A percentile compares a stretch with the other conserved stretches of the same genome.
Conservation (phyloP, 768 basidiomycete genomes). For the Polyporus arcularius region DNA sequence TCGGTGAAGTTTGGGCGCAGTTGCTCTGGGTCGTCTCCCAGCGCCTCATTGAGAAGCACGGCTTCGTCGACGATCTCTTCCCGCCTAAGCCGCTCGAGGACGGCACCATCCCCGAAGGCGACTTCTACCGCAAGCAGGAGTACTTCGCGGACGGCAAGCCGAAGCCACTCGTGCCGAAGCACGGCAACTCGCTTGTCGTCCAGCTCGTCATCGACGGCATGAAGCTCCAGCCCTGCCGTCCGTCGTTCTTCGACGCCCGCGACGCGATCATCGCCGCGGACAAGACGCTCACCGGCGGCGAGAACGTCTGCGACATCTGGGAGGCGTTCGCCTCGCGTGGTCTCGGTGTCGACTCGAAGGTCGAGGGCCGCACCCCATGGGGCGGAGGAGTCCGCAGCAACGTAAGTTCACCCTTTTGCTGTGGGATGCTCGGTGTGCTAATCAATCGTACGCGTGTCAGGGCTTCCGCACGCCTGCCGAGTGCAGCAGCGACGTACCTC, state of each 20-base stretch:
- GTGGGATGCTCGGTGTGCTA: background rate
- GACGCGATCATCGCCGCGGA: constrained; percentile 93
- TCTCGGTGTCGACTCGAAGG: constrained; percentile 72
- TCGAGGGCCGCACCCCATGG: constrained; percentile 85
- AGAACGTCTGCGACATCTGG: constrained; percentile 92
- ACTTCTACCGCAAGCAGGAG: constrained; percentile 66
- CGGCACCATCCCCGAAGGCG: constrained; percentile 64
- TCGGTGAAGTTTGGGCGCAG: constrained; percentile 96
- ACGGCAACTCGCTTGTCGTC: constrained; percentile 85
- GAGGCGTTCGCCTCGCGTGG: constrained; percentile 81
- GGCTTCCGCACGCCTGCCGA: constrained; percentile 43
- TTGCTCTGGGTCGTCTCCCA: constrained; percentile 83
- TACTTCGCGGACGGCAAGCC: constrained; percentile 42
- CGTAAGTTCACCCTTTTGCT: constrained; percentile 27
- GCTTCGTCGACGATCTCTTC: constrained; percentile 77
- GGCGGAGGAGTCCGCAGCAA: constrained; percentile 85
- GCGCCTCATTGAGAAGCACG: constrained; percentile 77
- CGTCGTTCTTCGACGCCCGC: constrained; percentile 87
- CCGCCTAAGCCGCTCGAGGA: constrained; percentile 70
- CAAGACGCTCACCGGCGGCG: constrained; percentile 84
- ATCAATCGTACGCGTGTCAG: constrained; percentile 24
- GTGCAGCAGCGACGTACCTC: constrained; percentile 32
- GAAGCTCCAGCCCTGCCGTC: constrained; percentile 94
- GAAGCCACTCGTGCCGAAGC: constrained; percentile 76
- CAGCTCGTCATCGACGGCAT: constrained; percentile 90